Percentiles rank a stretch among this genome's conserved stretches.
phyloP scores from a whole-genome alignment of 1,284 basidiomycete species.

The Cryptococcus deneoformans region DNA sequence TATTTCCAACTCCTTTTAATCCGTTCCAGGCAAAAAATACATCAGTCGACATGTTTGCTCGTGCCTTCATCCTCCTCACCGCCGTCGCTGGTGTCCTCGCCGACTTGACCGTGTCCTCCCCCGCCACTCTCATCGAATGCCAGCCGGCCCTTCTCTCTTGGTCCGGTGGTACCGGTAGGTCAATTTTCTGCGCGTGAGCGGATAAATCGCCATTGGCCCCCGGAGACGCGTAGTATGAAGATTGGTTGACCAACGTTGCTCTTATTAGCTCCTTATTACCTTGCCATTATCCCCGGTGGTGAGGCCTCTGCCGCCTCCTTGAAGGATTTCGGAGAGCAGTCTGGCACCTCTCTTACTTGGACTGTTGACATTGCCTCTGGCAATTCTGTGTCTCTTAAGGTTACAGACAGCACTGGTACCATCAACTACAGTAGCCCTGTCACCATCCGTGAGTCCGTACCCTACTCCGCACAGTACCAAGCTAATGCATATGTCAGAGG shows the following conservation, averaged over 20 bases:
- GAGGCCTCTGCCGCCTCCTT: constrained; percentile 59
- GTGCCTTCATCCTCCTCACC: constrained; percentile 21
- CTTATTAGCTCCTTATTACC: constrained; percentile 58
- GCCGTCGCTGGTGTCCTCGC: constrained; percentile 43
- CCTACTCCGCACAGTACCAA: background rate
- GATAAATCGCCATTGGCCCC: no score
- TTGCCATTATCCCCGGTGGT: constrained; percentile 67
- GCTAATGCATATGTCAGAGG: constrained; percentile 3
- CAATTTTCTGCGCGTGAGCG: background rate
- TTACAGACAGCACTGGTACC: constrained; percentile 36
- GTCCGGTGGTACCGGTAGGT: constrained; percentile 53
- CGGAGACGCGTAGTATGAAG: no score
- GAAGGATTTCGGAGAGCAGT: constrained; percentile 33
- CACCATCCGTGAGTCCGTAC: constrained; percentile 27
- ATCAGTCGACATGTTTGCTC: constrained; percentile 15
- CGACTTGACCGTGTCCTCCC: constrained; percentile 62
- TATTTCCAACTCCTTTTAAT: no score
- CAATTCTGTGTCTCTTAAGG: constrained; percentile 45
- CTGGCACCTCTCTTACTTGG: constrained; percentile 61
- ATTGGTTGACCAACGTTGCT: no score
- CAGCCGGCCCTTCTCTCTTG: constrained; percentile 55
- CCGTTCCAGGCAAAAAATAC: no score
- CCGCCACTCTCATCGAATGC: constrained; percentile 47
- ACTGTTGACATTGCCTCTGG: constrained; percentile 57
- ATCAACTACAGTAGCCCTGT: constrained; percentile 32